phyloP scores from a whole-genome alignment of 2,329 filamentous ascomycete species.

The Penicillium sp. region DNA sequence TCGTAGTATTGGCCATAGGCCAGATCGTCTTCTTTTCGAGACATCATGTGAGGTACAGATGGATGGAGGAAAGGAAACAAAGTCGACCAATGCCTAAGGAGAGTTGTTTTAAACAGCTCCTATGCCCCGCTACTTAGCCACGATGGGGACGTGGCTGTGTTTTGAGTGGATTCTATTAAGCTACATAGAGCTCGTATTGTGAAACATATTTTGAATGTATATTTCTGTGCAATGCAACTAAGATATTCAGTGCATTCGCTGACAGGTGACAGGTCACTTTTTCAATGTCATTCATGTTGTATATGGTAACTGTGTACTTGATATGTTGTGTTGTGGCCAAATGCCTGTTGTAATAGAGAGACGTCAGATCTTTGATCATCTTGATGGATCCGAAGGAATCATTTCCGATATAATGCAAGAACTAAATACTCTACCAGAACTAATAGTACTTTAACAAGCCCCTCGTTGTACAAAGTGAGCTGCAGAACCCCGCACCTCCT shows the following conservation, averaged over 20 bases:
- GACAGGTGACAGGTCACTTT: background rate
- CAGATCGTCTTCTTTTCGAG: constrained; percentile 47
- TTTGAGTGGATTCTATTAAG: background rate
- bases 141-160: constrained; percentile 15
- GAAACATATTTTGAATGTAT: background rate
- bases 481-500: background rate
- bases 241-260: background rate
- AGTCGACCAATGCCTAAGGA: constrained; percentile 1
- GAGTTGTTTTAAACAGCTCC: constrained; percentile 11
- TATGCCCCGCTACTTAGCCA: constrained; percentile 24
- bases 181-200: background rate
- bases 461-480: background rate
- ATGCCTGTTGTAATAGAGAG: background rate
- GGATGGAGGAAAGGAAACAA: background rate
- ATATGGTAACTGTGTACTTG: no score
- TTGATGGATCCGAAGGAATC: background rate
- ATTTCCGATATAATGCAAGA: background rate
- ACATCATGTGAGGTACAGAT: constrained; percentile 26
- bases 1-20: constrained; percentile 52
- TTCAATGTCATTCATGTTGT: background rate
- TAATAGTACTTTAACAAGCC: background rate
- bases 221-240: background rate
- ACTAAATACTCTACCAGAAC: no score
- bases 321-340: background rate
- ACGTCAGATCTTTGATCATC: no score